Conservation (phyloP, 2,329 filamentous ascomycete genomes). For the Fusarium xyrophilum region DNA sequence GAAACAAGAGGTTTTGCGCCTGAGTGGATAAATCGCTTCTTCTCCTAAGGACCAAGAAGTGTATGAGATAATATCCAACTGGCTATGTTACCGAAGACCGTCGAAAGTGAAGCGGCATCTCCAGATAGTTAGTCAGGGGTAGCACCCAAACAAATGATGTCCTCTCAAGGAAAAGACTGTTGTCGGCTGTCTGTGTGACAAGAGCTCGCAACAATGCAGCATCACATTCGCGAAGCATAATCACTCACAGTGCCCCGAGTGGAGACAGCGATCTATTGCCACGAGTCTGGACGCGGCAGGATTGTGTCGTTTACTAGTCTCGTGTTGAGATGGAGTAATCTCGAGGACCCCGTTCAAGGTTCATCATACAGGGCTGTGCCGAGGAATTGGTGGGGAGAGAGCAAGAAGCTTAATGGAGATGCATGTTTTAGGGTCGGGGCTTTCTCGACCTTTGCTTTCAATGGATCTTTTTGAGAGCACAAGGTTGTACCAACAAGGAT, state of each 20-base stretch:
- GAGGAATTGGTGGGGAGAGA: conserved; percentile 10
- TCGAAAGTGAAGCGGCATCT: conserved; percentile 5
- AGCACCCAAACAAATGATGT: neutral
- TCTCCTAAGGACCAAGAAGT: neutral
- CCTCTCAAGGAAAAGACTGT: conserved; percentile 6
- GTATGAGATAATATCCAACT: neutral
- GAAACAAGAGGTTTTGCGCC: neutral
- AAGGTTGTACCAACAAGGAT: conserved; percentile 21
- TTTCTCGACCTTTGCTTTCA: conserved; percentile 18
- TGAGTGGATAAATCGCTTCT: neutral
- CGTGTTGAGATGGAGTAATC: neutral
- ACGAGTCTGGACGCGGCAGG: conserved; percentile 34
- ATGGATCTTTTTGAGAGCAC: conserved; percentile 22
- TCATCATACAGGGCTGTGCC: conserved; percentile 8
- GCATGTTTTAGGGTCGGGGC: conserved; percentile 33
- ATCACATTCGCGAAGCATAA: conserved; percentile 1
- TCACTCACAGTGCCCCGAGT: conserved; percentile 6
- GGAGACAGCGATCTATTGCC: conserved; percentile 1
- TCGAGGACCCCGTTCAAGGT: neutral
- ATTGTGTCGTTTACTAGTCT: conserved; percentile 13
- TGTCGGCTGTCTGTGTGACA: conserved; percentile 23
- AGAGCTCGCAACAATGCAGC: conserved; percentile 21
- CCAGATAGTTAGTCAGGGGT: neutral
- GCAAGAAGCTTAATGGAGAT: conserved; percentile 36
- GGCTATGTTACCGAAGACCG: conserved; percentile 5